Percentiles rank a stretch among this genome's conserved stretches.
Conservation (phyloP, 2,329 filamentous ascomycete genomes). For the Lecanicillium sp. region DNA sequence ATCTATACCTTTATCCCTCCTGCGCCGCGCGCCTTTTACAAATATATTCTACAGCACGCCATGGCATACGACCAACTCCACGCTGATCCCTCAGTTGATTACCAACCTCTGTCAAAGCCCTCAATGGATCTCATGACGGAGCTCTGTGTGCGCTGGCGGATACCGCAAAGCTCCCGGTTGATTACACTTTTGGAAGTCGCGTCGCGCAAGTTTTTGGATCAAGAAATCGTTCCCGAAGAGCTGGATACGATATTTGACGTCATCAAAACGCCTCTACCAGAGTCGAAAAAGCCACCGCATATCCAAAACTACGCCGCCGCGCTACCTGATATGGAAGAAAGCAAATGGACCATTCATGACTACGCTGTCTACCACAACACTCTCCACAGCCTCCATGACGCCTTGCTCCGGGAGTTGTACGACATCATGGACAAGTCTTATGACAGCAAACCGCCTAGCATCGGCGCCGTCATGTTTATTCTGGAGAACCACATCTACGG, state of each 20-base stretch:
- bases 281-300: constrained; percentile 54
- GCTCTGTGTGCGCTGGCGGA: constrained; percentile 78
- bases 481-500: constrained; percentile 74
- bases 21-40: constrained; percentile 75
- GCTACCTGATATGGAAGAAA: constrained; percentile 48
- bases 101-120: constrained; percentile 59
- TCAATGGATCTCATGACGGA: constrained; percentile 80
- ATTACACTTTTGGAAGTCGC: constrained; percentile 79
- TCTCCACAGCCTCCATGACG: constrained; percentile 68
- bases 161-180: constrained; percentile 73
- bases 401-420: constrained; percentile 77
- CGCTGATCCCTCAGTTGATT: constrained; percentile 39
- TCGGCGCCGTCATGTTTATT: constrained; percentile 71
- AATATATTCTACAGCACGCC: constrained; percentile 70
- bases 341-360: constrained; percentile 61
- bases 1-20: constrained; percentile 85
- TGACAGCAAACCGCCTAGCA: constrained; percentile 74
- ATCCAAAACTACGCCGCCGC: constrained; percentile 43
- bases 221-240: constrained; percentile 72
- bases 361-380: constrained; percentile 65
- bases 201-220: constrained; percentile 74
- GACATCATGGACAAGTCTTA: constrained; percentile 83
- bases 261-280: constrained; percentile 62
- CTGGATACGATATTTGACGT: constrained; percentile 77
- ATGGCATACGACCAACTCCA: constrained; percentile 57